Conservation (phyloP, 2,329 filamentous ascomycete genomes). For the Aspergillus sp. region DNA sequence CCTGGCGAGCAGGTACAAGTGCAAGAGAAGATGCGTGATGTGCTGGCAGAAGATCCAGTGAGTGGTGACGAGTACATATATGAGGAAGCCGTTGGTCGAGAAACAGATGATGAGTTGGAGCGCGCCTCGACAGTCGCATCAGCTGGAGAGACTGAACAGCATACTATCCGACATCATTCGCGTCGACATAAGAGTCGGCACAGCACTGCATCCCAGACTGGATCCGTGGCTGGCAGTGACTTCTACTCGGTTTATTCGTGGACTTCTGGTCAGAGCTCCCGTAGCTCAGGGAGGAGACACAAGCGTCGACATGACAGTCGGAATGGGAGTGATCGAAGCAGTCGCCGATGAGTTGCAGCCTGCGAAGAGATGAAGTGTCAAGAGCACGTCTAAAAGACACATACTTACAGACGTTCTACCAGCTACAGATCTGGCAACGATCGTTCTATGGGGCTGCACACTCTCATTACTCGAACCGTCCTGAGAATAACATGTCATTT, state of each 20-base stretch:
- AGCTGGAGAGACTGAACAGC: neutral
- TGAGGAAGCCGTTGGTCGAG: neutral
- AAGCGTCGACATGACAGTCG: neutral
- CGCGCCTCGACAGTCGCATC: neutral
- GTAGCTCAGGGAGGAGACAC: neutral
- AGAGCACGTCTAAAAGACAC: no score
- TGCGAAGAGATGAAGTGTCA: no score
- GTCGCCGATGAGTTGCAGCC: no score
- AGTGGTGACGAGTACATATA: neutral
- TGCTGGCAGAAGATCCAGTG: neutral
- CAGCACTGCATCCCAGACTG: neutral
- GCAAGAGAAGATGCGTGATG: neutral
- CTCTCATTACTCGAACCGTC: no score
- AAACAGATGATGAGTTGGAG: neutral
- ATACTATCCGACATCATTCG: neutral
- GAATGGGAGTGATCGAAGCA: neutral
- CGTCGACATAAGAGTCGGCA: neutral
- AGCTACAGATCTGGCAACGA: no score
- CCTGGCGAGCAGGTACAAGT: neutral
- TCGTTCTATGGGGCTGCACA: no score
- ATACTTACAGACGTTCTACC: no score
- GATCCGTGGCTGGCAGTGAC: neutral
- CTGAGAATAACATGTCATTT: no score
- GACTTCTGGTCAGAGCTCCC: neutral
- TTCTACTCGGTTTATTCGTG: neutral